phyloP scores from a whole-genome alignment of 164 flowering plant genomes.

The Sedum album region DNA sequence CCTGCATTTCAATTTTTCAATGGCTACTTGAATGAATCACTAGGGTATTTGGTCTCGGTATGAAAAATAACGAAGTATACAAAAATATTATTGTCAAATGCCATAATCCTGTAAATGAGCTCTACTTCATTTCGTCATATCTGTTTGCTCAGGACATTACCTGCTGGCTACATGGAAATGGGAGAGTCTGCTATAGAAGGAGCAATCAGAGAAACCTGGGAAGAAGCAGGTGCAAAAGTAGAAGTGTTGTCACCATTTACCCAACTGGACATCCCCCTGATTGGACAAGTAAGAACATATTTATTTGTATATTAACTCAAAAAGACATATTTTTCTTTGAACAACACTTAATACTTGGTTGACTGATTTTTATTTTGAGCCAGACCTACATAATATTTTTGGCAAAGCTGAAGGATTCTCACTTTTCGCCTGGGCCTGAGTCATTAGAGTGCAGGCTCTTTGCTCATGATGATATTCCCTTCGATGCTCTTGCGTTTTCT shows the following conservation, averaged over 20 bases:
- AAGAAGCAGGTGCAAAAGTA: slow-evolving; percentile 92
- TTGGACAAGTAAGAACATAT: slow-evolving; percentile 65
- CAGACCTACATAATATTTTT: slow-evolving; percentile 89
- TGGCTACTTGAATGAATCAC: not conserved
- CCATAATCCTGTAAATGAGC: not conserved
- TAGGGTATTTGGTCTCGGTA: not conserved
- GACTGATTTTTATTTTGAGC: not conserved
- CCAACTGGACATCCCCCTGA: slow-evolving; percentile 86
- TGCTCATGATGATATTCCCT: slow-evolving; percentile 76
- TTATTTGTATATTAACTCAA: not conserved
- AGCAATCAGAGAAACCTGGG: slow-evolving; percentile 88
- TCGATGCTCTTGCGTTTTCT: slow-evolving; percentile 83
- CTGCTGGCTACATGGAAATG: slow-evolving; percentile 94
- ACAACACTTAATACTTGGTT: too few relatives aligned
- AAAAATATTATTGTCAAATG: too few relatives aligned
- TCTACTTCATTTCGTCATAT: too few relatives aligned
- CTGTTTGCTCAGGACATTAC: slow-evolving; percentile 83
- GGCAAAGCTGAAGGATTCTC: slow-evolving; percentile 66
- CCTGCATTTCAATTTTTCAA: not conserved
- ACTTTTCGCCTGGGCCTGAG: slow-evolving; percentile 88
- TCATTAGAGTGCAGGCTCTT: slow-evolving; percentile 81
- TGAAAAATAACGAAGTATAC: not conserved
- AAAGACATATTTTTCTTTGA: not conserved
- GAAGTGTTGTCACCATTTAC: slow-evolving; percentile 82
- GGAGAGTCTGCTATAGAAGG: slow-evolving; percentile 97